Percentiles rank a stretch among this genome's conserved stretches.
Evolutionary conservation across 306 rosid species (phyloP).

Genomic region (Vigna radiata): DNA sequence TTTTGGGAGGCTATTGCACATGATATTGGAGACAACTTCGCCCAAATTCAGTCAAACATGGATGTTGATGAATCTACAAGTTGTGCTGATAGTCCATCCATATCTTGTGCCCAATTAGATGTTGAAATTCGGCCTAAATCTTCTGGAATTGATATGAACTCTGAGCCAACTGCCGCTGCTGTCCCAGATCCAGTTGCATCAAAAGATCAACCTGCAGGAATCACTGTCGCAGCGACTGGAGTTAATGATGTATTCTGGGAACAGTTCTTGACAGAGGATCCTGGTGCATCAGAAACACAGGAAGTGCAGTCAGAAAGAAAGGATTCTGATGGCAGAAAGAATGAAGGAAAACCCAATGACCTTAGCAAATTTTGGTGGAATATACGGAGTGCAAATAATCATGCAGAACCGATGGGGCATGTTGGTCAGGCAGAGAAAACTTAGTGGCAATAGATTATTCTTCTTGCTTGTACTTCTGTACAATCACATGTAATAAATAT

Average conservation of each 20-base stretch:
- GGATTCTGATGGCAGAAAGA: slow-evolving; percentile 57
- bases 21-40: slow-evolving; percentile 42
- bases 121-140: slow-evolving; percentile 62
- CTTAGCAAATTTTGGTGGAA: slow-evolving; percentile 72
- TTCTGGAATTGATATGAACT: slow-evolving; percentile 83
- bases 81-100: slow-evolving; percentile 61
- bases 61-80: slow-evolving; percentile 75
- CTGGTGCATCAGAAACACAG: slow-evolving; percentile 81
- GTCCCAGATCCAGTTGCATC: slow-evolving; percentile 55
- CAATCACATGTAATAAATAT: slow-evolving; percentile 53
- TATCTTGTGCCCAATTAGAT: slow-evolving; percentile 59
- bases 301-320: slow-evolving; percentile 76
- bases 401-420: slow-evolving; percentile 81
- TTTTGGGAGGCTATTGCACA: slow-evolving; percentile 74
- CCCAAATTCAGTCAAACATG: slow-evolving; percentile 52
- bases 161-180: slow-evolving; percentile 63
- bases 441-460: slow-evolving; percentile 51
- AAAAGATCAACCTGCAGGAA: slow-evolving; percentile 55
- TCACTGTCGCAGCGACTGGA: slow-evolving; percentile 56
- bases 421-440: slow-evolving; percentile 81
- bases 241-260: slow-evolving; percentile 94
- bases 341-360: slow-evolving; percentile 64
- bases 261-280: slow-evolving; percentile 96
- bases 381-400: slow-evolving; percentile 64
- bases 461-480: slow-evolving; percentile 53